These are phyloP conservation scores for Copromyces sp. DNA, from an alignment of 495 filamentous ascomycete genomes.

Conservation along the genomic window DNA sequence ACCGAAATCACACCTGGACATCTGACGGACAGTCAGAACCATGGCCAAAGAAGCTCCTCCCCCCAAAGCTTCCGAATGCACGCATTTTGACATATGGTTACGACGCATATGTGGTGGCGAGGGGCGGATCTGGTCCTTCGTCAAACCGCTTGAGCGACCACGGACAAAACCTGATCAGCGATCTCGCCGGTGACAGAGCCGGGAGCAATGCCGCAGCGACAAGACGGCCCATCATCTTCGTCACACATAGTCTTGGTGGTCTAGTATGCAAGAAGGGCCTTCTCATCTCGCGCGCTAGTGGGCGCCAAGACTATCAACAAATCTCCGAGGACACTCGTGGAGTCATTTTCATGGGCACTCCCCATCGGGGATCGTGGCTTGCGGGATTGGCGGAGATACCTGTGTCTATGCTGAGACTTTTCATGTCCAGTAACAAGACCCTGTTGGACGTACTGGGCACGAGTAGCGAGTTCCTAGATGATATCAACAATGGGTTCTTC, in stretches of 20 bases:
- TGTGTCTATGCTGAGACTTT: constrained; percentile 2
- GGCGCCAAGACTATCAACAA: too few species aligned
- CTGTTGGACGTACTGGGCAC: constrained; percentile 6
- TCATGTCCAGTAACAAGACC: constrained; percentile 16
- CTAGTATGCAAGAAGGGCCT: constrained; percentile 29
- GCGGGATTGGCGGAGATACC: constrained; percentile 18
- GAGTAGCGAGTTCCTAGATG: constrained; percentile 14
- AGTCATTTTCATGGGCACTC: constrained; percentile 35
- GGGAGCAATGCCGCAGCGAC: neutral
- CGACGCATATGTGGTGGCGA: constrained; percentile 6
- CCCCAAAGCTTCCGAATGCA: constrained; percentile 7
- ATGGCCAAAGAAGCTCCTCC: constrained; percentile 19
- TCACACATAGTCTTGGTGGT: constrained; percentile 29
- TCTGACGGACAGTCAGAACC: constrained; percentile 9
- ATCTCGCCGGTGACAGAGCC: constrained; percentile 1
- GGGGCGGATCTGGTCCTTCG: neutral
- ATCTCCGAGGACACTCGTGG: constrained; percentile 22
- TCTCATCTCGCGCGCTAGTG: constrained; percentile 4
- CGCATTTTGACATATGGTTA: constrained; percentile 21
- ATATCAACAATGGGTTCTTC: constrained; percentile 24
- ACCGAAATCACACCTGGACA: constrained; percentile 21
- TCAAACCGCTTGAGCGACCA: constrained; percentile 9
- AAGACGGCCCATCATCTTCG: constrained; percentile 16
- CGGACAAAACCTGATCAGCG: constrained; percentile 9
- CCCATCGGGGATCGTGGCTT: constrained; percentile 26